phyloP scores from a whole-genome alignment of 2,329 filamentous ascomycete genomes.

The Fusarium cicatricum region DNA sequence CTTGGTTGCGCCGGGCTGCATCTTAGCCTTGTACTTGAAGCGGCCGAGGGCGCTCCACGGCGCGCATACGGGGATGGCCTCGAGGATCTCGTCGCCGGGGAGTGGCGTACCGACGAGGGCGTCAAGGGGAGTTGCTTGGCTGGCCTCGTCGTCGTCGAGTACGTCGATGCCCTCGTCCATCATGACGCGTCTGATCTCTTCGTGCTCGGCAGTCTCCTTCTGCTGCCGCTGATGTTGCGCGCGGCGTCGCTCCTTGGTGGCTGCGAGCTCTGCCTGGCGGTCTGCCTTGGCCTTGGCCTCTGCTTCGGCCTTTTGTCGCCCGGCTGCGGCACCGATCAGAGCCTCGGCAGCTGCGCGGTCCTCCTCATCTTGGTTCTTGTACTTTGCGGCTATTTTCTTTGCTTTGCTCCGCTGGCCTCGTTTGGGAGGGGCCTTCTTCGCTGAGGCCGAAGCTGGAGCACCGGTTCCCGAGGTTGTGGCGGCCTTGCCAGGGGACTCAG shows the following conservation, averaged over 20 bases:
- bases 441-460: slow-evolving; percentile 13
- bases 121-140: slow-evolving; percentile 67
- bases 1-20: slow-evolving; percentile 89
- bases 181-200: slow-evolving; percentile 71
- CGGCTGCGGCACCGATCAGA: slow-evolving; percentile 80
- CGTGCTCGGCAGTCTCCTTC: slow-evolving; percentile 77
- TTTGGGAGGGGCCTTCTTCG: slow-evolving; percentile 58
- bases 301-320: slow-evolving; percentile 72
- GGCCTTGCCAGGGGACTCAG: slow-evolving; percentile 28
- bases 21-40: slow-evolving; percentile 93
- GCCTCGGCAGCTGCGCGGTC: slow-evolving; percentile 85
- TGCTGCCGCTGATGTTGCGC: slow-evolving; percentile 83
- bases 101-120: slow-evolving; percentile 79
- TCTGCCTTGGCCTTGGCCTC: slow-evolving; percentile 76
- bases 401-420: slow-evolving; percentile 83
- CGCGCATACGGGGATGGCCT: slow-evolving; percentile 69
- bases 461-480: slow-evolving; percentile 17
- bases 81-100: slow-evolving; percentile 82
- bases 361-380: slow-evolving; percentile 93
- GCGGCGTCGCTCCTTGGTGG: slow-evolving; percentile 76
- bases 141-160: slow-evolving; percentile 66
- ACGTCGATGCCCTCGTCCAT: slow-evolving; percentile 67
- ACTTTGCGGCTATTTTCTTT: slow-evolving; percentile 89
- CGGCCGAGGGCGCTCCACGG: slow-evolving; percentile 70
- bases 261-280: slow-evolving; percentile 70